Percentiles rank a stretch among this genome's conserved stretches.
phyloP scores from a whole-genome alignment of 2,329 filamentous ascomycete species.

The Cercospora sp. region DNA sequence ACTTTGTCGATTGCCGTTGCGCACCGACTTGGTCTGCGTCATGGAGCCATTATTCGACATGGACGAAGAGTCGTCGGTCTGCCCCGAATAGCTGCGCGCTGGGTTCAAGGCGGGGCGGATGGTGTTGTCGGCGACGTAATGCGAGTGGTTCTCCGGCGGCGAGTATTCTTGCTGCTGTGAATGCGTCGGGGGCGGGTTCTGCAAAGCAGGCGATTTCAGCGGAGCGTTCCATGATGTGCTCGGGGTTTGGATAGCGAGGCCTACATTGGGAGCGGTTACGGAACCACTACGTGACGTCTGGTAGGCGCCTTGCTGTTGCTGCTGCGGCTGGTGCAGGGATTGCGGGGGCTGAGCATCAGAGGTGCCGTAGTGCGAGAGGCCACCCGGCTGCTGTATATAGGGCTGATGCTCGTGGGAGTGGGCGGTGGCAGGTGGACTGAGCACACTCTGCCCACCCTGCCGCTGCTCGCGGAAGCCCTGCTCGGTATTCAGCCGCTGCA shows the following conservation, averaged over 20 bases:
- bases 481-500: constrained; percentile 43
- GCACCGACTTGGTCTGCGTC: constrained; percentile 31
- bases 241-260: constrained; percentile 31
- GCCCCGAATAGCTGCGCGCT: constrained; percentile 36
- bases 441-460: constrained; percentile 33
- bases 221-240: constrained; percentile 21
- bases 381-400: constrained; percentile 15
- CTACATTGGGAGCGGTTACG: constrained; percentile 25
- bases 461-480: constrained; percentile 43
- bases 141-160: constrained; percentile 28
- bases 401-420: constrained; percentile 20
- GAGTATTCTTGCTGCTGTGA: constrained; percentile 26
- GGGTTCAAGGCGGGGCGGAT: constrained; percentile 28
- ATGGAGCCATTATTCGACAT: constrained; percentile 38
- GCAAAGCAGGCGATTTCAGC: constrained; percentile 10
- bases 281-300: constrained; percentile 25
- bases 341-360: constrained; percentile 34
- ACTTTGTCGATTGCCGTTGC: constrained; percentile 37
- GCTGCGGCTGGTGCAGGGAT: constrained; percentile 30
- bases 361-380: constrained; percentile 19
- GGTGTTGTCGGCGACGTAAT: constrained; percentile 26
- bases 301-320: constrained; percentile 27
- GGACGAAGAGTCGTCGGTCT: constrained; percentile 34
- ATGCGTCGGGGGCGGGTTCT: constrained; percentile 22
- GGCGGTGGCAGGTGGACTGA: constrained; percentile 27